Conservation (phyloP, 2,329 filamentous ascomycete species). For the Beauveria sp. region DNA sequence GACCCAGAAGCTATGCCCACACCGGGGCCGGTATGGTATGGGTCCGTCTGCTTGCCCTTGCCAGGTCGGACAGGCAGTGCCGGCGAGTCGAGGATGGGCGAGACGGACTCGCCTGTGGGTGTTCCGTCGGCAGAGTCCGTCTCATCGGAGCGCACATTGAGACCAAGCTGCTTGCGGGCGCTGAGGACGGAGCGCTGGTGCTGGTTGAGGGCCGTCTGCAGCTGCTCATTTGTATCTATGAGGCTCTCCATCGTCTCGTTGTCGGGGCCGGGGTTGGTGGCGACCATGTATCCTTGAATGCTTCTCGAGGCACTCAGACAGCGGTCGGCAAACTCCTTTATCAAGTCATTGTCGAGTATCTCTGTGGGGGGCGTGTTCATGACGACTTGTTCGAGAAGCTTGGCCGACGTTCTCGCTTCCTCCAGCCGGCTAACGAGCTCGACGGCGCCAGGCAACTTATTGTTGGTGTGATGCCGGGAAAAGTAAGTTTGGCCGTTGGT, state of each 20-base stretch:
- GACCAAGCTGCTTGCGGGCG: conserved; percentile 48
- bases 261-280: conserved; percentile 72
- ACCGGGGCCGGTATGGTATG: conserved; percentile 16
- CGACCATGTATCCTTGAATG: conserved; percentile 79
- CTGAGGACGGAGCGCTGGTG: conserved; percentile 74
- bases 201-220: conserved; percentile 74
- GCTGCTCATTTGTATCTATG: conserved; percentile 89
- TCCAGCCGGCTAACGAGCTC: conserved; percentile 80
- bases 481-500: conserved; percentile 48
- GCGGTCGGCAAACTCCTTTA: conserved; percentile 84
- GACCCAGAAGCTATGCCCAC: conserved; percentile 13
- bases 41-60: conserved; percentile 27
- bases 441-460: conserved; percentile 54
- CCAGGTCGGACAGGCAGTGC: conserved; percentile 17
- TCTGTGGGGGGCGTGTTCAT: conserved; percentile 76
- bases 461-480: conserved; percentile 39
- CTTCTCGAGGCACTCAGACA: conserved; percentile 74
- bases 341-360: conserved; percentile 74
- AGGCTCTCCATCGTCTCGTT: conserved; percentile 89
- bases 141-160: conserved; percentile 22
- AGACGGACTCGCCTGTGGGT: not conserved
- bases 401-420: conserved; percentile 84
- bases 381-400: conserved; percentile 84
- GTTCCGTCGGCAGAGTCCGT: conserved; percentile 18
- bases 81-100: conserved; percentile 5